Percentiles rank a stretch among this genome's conserved stretches.
Conservation (phyloP, 345 rosid genomes). For the Pugionium dolabratum region DNA sequence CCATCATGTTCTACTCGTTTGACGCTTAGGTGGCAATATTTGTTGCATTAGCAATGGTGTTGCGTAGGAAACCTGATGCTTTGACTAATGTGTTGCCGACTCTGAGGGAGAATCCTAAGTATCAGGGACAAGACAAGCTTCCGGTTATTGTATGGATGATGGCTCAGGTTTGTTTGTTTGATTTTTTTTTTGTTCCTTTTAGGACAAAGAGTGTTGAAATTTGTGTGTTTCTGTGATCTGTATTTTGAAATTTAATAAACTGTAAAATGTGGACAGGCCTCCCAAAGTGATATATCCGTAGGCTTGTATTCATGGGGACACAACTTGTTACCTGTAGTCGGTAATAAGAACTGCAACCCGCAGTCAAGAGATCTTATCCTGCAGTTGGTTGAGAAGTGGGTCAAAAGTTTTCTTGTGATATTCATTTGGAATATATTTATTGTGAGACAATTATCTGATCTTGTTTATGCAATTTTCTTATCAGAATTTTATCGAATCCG, state of each 20-base stretch:
- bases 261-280: slow-evolving; percentile 48
- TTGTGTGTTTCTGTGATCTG: not conserved
- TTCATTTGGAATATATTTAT: not conserved
- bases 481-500: slow-evolving; percentile 62
- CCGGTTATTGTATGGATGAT: slow-evolving; percentile 69
- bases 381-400: slow-evolving; percentile 59
- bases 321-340: slow-evolving; percentile 54
- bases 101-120: slow-evolving; percentile 62
- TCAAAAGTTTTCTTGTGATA: not conserved
- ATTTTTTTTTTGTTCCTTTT: not conserved
- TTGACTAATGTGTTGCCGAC: slow-evolving; percentile 54
- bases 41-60: slow-evolving; percentile 69
- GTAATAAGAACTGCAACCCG: slow-evolving; percentile 58
- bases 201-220: not conserved
- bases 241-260: slow-evolving; percentile 15
- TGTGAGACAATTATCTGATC: slow-evolving; percentile 3
- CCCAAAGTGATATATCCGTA: slow-evolving; percentile 68
- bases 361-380: slow-evolving; percentile 73
- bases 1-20: not conserved
- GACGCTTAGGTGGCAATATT: slow-evolving; percentile 67
- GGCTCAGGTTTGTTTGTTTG: slow-evolving; percentile 55
- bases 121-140: slow-evolving; percentile 80
- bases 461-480: not conserved
- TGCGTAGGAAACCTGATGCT: slow-evolving; percentile 77
- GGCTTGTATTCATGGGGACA: slow-evolving; percentile 67